A percentile compares a stretch with the other conserved stretches of the same genome.
phyloP scores from a whole-genome alignment of 2,329 filamentous ascomycete species.

The Beauveria pseudobassiana region DNA sequence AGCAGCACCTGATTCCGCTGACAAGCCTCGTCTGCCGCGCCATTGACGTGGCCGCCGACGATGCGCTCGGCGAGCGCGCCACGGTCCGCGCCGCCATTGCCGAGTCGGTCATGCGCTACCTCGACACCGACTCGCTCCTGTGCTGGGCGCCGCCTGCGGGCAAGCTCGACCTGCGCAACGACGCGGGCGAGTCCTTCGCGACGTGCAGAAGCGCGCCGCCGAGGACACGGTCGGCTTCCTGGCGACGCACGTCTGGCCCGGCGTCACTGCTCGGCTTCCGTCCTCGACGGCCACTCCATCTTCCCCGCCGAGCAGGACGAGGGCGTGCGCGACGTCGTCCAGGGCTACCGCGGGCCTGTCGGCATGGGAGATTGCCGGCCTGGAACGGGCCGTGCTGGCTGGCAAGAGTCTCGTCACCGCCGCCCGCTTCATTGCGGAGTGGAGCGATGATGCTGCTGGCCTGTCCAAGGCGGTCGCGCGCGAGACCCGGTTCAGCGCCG shows the following conservation, averaged over 20 bases:
- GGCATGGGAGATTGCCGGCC: slow-evolving; percentile 74
- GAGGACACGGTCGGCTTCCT: slow-evolving; percentile 66
- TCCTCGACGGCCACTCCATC: slow-evolving; percentile 73
- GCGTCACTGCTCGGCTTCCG: slow-evolving; percentile 68
- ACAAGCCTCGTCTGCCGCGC: slow-evolving; percentile 80
- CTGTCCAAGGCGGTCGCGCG: slow-evolving; percentile 28
- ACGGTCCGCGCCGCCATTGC: slow-evolving; percentile 59
- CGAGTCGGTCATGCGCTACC: slow-evolving; percentile 68
- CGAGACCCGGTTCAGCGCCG: slow-evolving; percentile 55
- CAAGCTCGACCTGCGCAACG: slow-evolving; percentile 39
- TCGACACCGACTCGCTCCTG: slow-evolving; percentile 85
- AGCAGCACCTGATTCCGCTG: slow-evolving; percentile 81
- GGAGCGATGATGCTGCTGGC: slow-evolving; percentile 66
- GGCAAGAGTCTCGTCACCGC: slow-evolving; percentile 81
- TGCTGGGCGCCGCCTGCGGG: slow-evolving; percentile 67
- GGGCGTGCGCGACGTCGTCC: slow-evolving; percentile 68
- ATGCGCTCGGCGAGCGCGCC: slow-evolving; percentile 34
- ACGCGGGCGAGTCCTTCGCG: slow-evolving; percentile 55
- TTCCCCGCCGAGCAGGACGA: slow-evolving; percentile 66
- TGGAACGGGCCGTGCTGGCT: slow-evolving; percentile 77
- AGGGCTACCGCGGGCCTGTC: slow-evolving; percentile 66
- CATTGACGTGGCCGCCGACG: slow-evolving; percentile 68
- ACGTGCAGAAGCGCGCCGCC: slow-evolving; percentile 63
- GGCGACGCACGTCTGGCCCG: slow-evolving; percentile 71
- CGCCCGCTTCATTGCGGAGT: slow-evolving; percentile 71